Base-by-base conservation (phyloP, 2,329 filamentous ascomycete genomes). In the Paraphaeosphaeria sporulosa region DNA sequence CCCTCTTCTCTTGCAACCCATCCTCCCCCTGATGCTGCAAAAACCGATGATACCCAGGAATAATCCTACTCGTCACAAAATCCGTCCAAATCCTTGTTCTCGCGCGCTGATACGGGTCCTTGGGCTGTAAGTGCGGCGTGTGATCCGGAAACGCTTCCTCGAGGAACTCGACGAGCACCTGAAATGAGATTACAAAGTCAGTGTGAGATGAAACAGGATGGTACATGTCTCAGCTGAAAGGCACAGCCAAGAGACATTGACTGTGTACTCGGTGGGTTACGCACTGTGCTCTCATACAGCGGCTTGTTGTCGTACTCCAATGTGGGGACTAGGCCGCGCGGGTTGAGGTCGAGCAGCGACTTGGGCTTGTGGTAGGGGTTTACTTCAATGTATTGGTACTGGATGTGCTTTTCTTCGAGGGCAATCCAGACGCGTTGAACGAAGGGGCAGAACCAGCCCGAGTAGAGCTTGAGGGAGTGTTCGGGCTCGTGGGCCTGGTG, bases 361-460 rank as follows among this genome's bases (percentile, higher is more conserved):
- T 85, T 77, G 0, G 86, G 87, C 71, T 94, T 94, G 75, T 88
- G 81, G 80, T 93, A 93, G 0, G 91, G 91, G 75, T 93, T 93
- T 60, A 93, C 89, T 66, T 76, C 70, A 48, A 76, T 82, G 74
- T 92, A 92, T 78, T 93, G 88, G 73, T 94, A 89, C 17, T 86
- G 85, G 32, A 93, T 89, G 2, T 82, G 78, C 75, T 94, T 93
- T 74, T 93, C 90, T 69, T 88, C 85, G 12, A 94, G 83, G 1
- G 89, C 86, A 62, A 92, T 88, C 89, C 90, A 93, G 15, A 85
- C 83, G 19, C 90, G 85, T 79, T 93, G 90, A 4, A 92, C 81
- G 66, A 83, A 84, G 56, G 85, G 84, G 69, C 84, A 94, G 82
- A 92, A 93, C 90, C 90, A 93, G 64, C 87, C 88, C 15, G 87